Evolutionary conservation across 2,329 filamentous ascomycete genomes (phyloP).

Genomic region (Pseudovirgaria hyperparasitica): DNA sequence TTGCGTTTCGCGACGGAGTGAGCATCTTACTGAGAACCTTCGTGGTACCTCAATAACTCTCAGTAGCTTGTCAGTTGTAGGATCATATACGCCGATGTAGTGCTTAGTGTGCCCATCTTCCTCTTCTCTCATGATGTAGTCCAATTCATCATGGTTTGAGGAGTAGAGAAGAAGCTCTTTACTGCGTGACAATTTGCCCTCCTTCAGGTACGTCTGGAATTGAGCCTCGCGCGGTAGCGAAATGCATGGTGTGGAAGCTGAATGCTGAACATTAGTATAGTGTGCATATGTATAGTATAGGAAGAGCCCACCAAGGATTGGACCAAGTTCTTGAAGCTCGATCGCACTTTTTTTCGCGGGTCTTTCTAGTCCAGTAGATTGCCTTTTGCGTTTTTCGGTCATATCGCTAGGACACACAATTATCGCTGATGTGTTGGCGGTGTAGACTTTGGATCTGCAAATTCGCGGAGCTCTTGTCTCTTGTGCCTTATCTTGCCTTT

Average conservation of each 20-base stretch:
- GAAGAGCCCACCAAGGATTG: slow-evolving; percentile 33
- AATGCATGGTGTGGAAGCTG: slow-evolving; percentile 31
- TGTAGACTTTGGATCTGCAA: no score
- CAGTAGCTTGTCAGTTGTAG: slow-evolving; percentile 37
- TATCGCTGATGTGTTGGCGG: no score
- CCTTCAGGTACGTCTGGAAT: slow-evolving; percentile 37
- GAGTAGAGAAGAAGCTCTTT: slow-evolving; percentile 47
- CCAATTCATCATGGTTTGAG: slow-evolving; percentile 45
- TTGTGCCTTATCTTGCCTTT: no score
- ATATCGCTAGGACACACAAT: no score
- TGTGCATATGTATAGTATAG: not conserved
- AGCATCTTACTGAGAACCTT: slow-evolving; percentile 42
- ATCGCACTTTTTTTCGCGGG: slow-evolving; percentile 33
- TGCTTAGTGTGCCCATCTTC: slow-evolving; percentile 37
- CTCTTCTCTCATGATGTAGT: slow-evolving; percentile 43
- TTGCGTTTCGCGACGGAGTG: slow-evolving; percentile 29
- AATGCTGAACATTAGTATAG: slow-evolving; percentile 2
- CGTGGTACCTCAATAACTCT: slow-evolving; percentile 39
- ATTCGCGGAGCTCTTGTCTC: no score
- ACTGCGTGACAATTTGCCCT: slow-evolving; percentile 12
- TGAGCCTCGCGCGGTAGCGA: slow-evolving; percentile 26
- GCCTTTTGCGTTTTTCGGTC: slow-evolving; percentile 28
- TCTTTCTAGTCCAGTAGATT: slow-evolving; percentile 14
- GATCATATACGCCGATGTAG: slow-evolving; percentile 49
- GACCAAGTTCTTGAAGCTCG: slow-evolving; percentile 29